Percentiles rank a stretch among this genome's conserved stretches.
Conservation (phyloP, 768 basidiomycete species). For the Leccinum uliginosum region DNA sequence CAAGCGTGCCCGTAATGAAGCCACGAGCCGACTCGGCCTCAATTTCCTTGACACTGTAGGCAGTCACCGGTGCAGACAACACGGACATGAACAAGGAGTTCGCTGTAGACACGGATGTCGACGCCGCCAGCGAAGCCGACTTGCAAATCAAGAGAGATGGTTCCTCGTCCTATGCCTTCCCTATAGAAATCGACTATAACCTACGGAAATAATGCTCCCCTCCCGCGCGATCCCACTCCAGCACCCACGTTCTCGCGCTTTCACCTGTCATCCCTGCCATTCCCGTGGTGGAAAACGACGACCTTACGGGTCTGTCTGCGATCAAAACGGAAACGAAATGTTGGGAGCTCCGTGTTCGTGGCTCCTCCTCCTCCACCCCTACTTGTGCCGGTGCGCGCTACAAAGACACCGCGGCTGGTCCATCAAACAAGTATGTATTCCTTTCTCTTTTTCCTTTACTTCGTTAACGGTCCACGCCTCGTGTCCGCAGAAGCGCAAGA, state of each 20-base stretch:
- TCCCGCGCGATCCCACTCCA: slow-evolving; percentile 40
- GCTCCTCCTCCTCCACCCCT: slow-evolving; percentile 61
- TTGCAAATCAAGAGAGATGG: slow-evolving; percentile 37
- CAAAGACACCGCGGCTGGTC: slow-evolving; percentile 50
- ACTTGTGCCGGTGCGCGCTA: slow-evolving; percentile 60
- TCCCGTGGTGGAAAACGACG: slow-evolving; percentile 36
- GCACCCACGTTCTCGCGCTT: slow-evolving; percentile 41
- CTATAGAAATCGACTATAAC: slow-evolving; percentile 43
- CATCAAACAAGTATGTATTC: slow-evolving; percentile 52
- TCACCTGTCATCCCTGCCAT: slow-evolving; percentile 44
- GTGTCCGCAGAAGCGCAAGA: slow-evolving; percentile 60
- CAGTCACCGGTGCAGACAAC: slow-evolving; percentile 62
- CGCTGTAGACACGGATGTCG: slow-evolving; percentile 51
- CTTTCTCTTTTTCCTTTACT: not conserved
- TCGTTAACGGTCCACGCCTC: slow-evolving; percentile 42
- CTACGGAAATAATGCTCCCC: slow-evolving; percentile 38
- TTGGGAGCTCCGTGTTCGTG: slow-evolving; percentile 79
- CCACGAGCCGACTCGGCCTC: slow-evolving; percentile 82
- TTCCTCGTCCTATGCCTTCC: slow-evolving; percentile 31
- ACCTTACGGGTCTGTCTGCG: slow-evolving; percentile 72
- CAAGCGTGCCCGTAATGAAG: slow-evolving; percentile 82
- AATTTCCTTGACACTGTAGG: slow-evolving; percentile 78
- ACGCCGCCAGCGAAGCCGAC: slow-evolving; percentile 42
- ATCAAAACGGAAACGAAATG: slow-evolving; percentile 91
- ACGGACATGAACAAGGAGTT: slow-evolving; percentile 87